Conservation (phyloP, 106 monocot species). For the Posidonia australis region DNA sequence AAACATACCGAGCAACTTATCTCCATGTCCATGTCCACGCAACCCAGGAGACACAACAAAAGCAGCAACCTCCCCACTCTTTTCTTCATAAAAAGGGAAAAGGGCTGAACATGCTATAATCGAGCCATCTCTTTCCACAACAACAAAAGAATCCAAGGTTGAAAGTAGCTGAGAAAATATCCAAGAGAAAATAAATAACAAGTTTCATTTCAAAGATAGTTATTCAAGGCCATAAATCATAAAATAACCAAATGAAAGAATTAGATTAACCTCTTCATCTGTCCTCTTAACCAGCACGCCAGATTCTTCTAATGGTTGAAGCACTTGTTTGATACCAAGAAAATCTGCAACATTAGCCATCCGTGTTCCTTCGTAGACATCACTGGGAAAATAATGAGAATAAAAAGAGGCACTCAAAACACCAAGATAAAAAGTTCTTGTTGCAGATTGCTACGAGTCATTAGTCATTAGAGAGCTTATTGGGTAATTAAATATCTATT, state of each 20-base stretch:
- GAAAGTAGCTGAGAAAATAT: constrained; percentile 38
- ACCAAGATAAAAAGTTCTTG: no score
- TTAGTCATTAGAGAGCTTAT: no score
- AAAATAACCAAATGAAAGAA: neutral
- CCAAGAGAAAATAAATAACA: neutral
- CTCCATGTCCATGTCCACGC: constrained; percentile 84
- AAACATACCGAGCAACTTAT: constrained; percentile 72
- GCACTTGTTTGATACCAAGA: constrained; percentile 53
- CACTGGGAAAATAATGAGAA: constrained; percentile 16
- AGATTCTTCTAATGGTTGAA: constrained; percentile 66
- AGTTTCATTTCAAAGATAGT: no score
- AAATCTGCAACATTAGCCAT: constrained; percentile 43
- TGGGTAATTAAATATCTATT: no score
- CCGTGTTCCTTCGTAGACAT: constrained; percentile 82
- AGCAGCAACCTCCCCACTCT: constrained; percentile 82
- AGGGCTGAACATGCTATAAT: constrained; percentile 85
- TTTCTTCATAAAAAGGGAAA: constrained; percentile 63
- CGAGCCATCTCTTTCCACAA: constrained; percentile 92
- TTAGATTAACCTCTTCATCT: constrained; percentile 43
- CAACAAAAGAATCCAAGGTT: constrained; percentile 47
- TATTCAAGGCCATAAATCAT: no score
- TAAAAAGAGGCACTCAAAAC: no score
- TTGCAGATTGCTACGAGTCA: no score
- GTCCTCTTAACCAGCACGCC: constrained; percentile 61
- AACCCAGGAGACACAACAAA: constrained; percentile 85